Conservation (phyloP, 2,329 filamentous ascomycete genomes). For the Botryotinia narcissicola region DNA sequence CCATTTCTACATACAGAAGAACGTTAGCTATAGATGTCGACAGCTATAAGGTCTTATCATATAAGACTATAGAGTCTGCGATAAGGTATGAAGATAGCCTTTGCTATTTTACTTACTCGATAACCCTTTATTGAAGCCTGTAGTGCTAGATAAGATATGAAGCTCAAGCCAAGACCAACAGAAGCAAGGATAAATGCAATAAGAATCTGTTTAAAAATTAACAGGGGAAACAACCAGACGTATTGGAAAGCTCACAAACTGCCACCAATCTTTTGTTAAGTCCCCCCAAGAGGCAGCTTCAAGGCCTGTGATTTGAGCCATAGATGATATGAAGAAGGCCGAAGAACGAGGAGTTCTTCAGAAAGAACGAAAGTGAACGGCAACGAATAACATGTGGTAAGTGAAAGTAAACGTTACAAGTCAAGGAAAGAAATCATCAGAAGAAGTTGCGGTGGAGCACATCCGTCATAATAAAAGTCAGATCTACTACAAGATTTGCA, state of each 20-base stretch:
- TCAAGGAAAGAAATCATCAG: slow-evolving; percentile 7
- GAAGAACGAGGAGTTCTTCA: slow-evolving; percentile 14
- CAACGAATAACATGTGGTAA: slow-evolving; percentile 6
- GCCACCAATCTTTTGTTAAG: slow-evolving; percentile 33
- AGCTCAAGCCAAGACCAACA: slow-evolving; percentile 24
- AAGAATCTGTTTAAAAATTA: slow-evolving; percentile 29
- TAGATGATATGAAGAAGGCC: slow-evolving; percentile 19
- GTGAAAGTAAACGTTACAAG: slow-evolving; percentile 20
- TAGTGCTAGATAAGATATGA: slow-evolving; percentile 25
- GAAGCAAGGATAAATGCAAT: slow-evolving; percentile 33
- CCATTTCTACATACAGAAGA: slow-evolving; percentile 21
- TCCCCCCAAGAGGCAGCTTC: slow-evolving; percentile 29
- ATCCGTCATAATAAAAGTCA: slow-evolving; percentile 17
- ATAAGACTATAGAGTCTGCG: too few species aligned
- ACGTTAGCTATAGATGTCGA: not conserved
- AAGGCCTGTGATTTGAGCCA: slow-evolving; percentile 32
- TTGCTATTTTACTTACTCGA: slow-evolving; percentile 13
- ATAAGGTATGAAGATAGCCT: not conserved
- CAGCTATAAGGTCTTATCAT: not conserved
- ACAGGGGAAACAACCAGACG: slow-evolving; percentile 11
- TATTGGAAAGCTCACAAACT: slow-evolving; percentile 28
- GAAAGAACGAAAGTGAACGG: slow-evolving; percentile 7
- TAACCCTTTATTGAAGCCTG: slow-evolving; percentile 20
- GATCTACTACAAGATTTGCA: slow-evolving; percentile 1
- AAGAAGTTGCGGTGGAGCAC: slow-evolving; percentile 6